Evolutionary conservation across 2,329 filamentous ascomycete species (phyloP).

Genomic region (Beauveria sp.): DNA sequence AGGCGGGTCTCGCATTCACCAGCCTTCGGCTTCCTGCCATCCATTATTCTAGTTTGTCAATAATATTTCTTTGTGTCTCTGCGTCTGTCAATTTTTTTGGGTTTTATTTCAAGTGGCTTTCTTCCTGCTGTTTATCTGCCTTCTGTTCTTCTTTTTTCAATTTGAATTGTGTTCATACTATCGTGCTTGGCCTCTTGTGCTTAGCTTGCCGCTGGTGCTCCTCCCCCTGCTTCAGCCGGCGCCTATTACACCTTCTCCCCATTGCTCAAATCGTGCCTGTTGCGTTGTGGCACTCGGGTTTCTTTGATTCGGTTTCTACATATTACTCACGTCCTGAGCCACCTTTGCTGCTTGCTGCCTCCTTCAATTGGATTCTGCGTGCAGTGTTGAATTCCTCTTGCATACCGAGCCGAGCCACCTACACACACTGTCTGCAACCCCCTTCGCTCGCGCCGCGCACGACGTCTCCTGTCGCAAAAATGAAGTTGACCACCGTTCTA

Average conservation of each 20-base stretch:
- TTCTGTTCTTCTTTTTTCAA: neutral
- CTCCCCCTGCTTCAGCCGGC: neutral
- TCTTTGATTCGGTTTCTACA: neutral
- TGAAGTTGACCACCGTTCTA: constrained; percentile 17
- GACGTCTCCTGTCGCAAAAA: constrained; percentile 7
- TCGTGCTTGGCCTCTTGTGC: neutral
- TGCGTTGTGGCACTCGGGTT: neutral
- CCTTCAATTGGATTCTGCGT: neutral
- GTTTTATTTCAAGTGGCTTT: neutral
- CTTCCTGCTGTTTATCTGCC: neutral
- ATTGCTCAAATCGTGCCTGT: neutral
- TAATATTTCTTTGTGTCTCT: neutral
- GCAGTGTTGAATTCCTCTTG: neutral
- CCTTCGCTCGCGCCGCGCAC: neutral
- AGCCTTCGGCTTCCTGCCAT: constrained; percentile 6
- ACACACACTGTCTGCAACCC: neutral
- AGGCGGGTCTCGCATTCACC: constrained; percentile 12
- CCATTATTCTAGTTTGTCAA: constrained; percentile 6
- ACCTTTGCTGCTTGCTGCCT: neutral
- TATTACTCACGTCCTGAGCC: neutral
- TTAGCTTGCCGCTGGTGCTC: neutral
- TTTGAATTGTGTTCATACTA: neutral
- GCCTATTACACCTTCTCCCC: constrained; percentile 6
- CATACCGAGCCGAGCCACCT: neutral
- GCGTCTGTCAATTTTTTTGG: neutral